These are phyloP conservation scores for Kodamaea lidongshanica DNA, from an alignment of 805 yeast species.

Conservation along the genomic window DNA sequence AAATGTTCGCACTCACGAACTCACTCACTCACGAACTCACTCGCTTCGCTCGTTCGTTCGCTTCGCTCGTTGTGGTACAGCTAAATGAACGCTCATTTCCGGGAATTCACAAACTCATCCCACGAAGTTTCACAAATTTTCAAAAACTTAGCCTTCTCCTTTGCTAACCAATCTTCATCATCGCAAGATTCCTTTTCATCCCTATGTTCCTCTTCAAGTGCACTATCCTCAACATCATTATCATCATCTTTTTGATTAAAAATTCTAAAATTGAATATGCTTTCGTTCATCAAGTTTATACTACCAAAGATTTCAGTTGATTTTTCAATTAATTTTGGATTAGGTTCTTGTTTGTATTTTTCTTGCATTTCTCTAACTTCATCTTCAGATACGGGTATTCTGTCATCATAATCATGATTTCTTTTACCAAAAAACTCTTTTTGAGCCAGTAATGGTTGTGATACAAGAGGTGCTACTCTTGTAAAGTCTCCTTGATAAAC, in stretches of 20 bases:
- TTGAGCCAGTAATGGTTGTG: slow-evolving; percentile 50
- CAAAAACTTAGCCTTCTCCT: slow-evolving; percentile 34
- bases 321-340: slow-evolving; percentile 1
- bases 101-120: slow-evolving; percentile 29
- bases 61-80: no score
- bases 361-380: slow-evolving; percentile 29
- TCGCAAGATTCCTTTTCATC: slow-evolving; percentile 3
- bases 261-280: slow-evolving; percentile 30
- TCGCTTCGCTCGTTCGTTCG: no score
- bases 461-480: slow-evolving; percentile 42
- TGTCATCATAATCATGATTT: slow-evolving; percentile 17
- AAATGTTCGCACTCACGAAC: no score
- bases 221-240: slow-evolving; percentile 7
- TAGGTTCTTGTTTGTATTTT: slow-evolving; percentile 13
- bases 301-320: slow-evolving; percentile 31
- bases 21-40: no score
- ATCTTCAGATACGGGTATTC: slow-evolving; percentile 24
- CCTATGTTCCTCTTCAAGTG: slow-evolving; percentile 5
- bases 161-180: slow-evolving; percentile 12
- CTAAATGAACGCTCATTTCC: no score
- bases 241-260: slow-evolving; percentile 12
- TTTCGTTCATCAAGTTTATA: slow-evolving; percentile 31
- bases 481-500: slow-evolving; percentile 43
- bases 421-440: slow-evolving; percentile 28
- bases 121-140: slow-evolving; percentile 40